Evolutionary conservation across 495 filamentous ascomycete genomes (phyloP).

Genomic region (Hypoxylon fuscum): DNA sequence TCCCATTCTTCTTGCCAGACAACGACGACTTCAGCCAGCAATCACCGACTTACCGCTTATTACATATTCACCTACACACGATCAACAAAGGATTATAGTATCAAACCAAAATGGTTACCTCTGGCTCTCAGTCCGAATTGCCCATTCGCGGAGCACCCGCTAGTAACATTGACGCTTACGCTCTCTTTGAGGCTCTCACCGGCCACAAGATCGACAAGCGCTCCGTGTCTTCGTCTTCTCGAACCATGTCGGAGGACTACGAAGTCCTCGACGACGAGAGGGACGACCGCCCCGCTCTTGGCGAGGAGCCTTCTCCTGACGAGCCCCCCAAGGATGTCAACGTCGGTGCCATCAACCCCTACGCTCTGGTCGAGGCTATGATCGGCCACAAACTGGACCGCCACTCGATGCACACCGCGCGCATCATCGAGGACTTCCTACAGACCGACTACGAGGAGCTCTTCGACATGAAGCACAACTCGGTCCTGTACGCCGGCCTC

Average conservation of each 20-base stretch:
- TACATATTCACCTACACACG: constrained; percentile 5
- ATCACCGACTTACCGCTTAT: constrained; percentile 3
- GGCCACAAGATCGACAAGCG: constrained; percentile 43
- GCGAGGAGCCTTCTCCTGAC: constrained; percentile 45
- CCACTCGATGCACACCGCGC: constrained; percentile 28
- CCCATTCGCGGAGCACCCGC: constrained; percentile 10
- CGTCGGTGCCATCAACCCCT: constrained; percentile 52
- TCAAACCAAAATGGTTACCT: constrained; percentile 38
- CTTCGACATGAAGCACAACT: constrained; percentile 51
- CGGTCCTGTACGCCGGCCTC: constrained; percentile 48
- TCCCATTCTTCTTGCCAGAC: background rate
- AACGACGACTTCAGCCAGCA: constrained; percentile 11
- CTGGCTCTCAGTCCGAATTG: constrained; percentile 26
- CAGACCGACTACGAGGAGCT: constrained; percentile 55
- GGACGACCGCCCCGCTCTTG: constrained; percentile 18
- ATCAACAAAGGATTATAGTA: background rate
- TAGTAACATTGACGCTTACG: constrained; percentile 48
- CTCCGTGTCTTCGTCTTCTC: constrained; percentile 24
- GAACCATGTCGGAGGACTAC: constrained; percentile 39
- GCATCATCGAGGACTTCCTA: constrained; percentile 46
- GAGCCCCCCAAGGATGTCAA: constrained; percentile 45
- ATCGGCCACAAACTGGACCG: constrained; percentile 48
- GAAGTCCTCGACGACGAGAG: constrained; percentile 31
- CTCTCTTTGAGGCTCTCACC: constrained; percentile 48
- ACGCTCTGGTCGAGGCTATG: constrained; percentile 50